These are phyloP conservation scores for rapeseed (Brassica napus) DNA, from an alignment of 345 rosid species.

Conservation along the genomic window DNA sequence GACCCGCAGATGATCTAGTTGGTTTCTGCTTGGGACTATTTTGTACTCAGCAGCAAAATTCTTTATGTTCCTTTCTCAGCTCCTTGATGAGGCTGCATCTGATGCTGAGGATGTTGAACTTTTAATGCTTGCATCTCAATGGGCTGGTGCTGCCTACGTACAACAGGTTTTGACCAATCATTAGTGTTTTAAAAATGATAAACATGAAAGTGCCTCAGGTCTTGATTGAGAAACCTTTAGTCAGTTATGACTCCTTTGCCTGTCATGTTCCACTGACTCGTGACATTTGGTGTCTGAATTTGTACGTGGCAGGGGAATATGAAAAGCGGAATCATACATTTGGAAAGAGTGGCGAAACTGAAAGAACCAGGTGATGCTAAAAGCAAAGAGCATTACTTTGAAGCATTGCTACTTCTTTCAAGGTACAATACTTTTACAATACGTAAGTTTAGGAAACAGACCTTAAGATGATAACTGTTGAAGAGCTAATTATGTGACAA, in stretches of 20 bases:
- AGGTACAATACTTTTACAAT: slow-evolving; percentile 34
- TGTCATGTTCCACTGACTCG: not conserved
- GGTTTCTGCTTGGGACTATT: not conserved
- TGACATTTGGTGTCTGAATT: not conserved
- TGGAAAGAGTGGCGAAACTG: slow-evolving; percentile 67
- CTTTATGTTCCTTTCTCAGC: slow-evolving; percentile 46
- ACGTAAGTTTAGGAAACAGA: not conserved
- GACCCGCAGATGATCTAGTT: not conserved
- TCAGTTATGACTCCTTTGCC: not conserved
- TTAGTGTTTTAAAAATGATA: not conserved
- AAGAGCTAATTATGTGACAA: not conserved
- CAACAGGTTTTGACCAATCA: slow-evolving; percentile 57
- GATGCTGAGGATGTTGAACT: slow-evolving; percentile 58
- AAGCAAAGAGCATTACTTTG: slow-evolving; percentile 68
- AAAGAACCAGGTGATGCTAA: slow-evolving; percentile 69
- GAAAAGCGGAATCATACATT: slow-evolving; percentile 63
- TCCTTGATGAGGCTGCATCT: slow-evolving; percentile 47
- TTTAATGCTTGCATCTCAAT: slow-evolving; percentile 71
- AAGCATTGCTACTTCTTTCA: slow-evolving; percentile 66
- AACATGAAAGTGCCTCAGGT: slow-evolving; percentile 48
- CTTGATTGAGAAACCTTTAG: not conserved
- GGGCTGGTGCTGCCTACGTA: slow-evolving; percentile 74
- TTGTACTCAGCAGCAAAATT: slow-evolving; percentile 19
- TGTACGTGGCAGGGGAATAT: slow-evolving; percentile 53
- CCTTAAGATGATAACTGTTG: not conserved